Base-by-base conservation (phyloP, 1,284 basidiomycete genomes). In the Ustilago curta region DNA sequence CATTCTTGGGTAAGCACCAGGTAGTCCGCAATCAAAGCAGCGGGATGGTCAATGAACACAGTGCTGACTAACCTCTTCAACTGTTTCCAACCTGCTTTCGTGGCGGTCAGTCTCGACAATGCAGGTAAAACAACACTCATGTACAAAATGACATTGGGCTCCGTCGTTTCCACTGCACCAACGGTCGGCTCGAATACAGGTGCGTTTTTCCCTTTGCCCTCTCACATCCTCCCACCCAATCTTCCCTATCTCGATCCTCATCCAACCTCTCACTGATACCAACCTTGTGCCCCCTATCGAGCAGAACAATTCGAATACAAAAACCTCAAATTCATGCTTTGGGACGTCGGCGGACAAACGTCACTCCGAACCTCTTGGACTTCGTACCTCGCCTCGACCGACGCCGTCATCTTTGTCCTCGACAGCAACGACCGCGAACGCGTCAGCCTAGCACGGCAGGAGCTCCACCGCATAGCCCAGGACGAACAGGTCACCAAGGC, bases 91-190 rank as follows among this genome's bases (percentile, higher is more conserved):
- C 27, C 25, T 11, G 32, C 21, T 23, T 21, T 27, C 5, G 14
- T 19, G 2, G 2, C 8, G 1, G 8, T n/a, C 59, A 74, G 72
- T 21, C 83, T 87, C 27, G 87, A 87, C 80, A 87, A 87, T 82
- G 87, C 87, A 11, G 87, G 87, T 31, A 88, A 88, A 80, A 87
- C 85, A 11, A 87, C 87, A 2, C 85, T 87, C 25, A 84, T 87
- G 58, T 88, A 88, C 76, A 86, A 87, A 47, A 88, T 88, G 78
- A 88, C 87, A 12, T 86, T 88, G 76, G 87, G 87, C 35, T 85
- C 87, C 21, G 87, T 88, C 48, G 87, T 88, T 21, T 86, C 87
- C 3, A 87, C 87, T 8, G 87, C 87, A 2, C 87, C 87, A 11
- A 88, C 87, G 7, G 86, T 87, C 4, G 86, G 86, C 1, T 85